Percentiles rank a stretch among this genome's conserved stretches.
Conservation (phyloP, 176 grass and related monocot genomes). For the Guadua angustifolia region DNA sequence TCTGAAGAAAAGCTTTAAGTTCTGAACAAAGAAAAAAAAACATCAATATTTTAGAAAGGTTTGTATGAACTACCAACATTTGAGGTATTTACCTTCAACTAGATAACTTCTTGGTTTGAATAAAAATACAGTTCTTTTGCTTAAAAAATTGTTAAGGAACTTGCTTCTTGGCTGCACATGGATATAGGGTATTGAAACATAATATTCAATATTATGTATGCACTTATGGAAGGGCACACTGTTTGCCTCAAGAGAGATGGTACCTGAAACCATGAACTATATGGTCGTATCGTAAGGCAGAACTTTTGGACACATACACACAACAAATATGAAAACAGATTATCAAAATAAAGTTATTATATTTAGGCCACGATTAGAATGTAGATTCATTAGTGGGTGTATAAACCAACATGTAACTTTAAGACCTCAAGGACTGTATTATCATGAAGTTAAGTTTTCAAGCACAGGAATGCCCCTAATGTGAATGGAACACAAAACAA, state of each 20-base stretch:
- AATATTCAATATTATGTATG: background rate
- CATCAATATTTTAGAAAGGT: background rate
- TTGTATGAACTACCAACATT: background rate
- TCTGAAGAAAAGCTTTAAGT: background rate
- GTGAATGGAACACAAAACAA: background rate
- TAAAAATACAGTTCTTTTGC: background rate
- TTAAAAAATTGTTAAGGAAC: background rate
- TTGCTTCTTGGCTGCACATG: background rate
- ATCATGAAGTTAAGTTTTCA: background rate
- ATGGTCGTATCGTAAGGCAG: background rate
- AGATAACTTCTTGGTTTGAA: background rate
- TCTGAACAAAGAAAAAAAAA: background rate
- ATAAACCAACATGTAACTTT: background rate
- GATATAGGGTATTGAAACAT: background rate
- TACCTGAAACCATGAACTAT: background rate
- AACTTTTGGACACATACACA: background rate
- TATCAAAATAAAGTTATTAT: background rate
- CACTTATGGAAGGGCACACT: background rate
- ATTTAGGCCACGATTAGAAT: background rate
- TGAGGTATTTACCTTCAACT: background rate
- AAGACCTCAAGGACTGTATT: background rate
- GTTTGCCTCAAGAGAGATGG: background rate
- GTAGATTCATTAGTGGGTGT: background rate
- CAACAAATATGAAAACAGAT: background rate
- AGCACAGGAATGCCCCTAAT: background rate